phyloP scores from a whole-genome alignment of 345 rosid species.

The Alliaria petiolata region DNA sequence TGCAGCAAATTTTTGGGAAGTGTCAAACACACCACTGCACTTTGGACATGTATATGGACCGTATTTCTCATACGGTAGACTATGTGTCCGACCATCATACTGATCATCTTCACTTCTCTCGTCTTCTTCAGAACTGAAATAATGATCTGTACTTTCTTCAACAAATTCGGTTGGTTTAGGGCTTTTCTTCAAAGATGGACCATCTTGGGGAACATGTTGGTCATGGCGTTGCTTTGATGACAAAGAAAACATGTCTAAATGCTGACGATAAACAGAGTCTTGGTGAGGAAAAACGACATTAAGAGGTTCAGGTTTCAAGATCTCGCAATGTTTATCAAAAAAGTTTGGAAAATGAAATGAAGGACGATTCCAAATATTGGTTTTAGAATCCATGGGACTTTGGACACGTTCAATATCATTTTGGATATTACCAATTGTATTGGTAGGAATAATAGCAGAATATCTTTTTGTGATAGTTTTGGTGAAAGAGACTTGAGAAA shows the following conservation, averaged over 20 bases:
- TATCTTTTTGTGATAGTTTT: constrained; percentile 3
- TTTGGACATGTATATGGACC: constrained; percentile 29
- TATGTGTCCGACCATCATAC: constrained; percentile 21
- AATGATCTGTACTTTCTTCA: not conserved
- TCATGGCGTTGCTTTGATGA: not conserved
- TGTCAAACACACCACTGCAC: constrained; percentile 4
- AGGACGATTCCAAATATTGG: not conserved
- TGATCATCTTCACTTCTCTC: not conserved
- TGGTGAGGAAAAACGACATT: not conserved
- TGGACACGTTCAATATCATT: not conserved
- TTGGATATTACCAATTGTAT: not conserved
- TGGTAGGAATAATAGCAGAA: constrained; percentile 4
- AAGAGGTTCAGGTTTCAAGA: not conserved
- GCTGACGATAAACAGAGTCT: not conserved
- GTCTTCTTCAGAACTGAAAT: not conserved
- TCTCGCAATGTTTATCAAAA: not conserved
- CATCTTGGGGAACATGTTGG: not conserved
- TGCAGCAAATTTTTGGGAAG: constrained; percentile 23
- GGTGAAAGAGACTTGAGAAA: constrained; percentile 6
- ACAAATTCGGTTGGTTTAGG: not conserved
- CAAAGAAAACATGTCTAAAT: not conserved
- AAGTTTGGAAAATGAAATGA: not conserved
- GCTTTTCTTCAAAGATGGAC: not conserved
- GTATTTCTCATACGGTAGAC: constrained; percentile 3
- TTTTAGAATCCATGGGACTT: not conserved